phyloP scores from a whole-genome alignment of 108 stramenopile genomes.

The Pseudonitzschia multistriata region DNA sequence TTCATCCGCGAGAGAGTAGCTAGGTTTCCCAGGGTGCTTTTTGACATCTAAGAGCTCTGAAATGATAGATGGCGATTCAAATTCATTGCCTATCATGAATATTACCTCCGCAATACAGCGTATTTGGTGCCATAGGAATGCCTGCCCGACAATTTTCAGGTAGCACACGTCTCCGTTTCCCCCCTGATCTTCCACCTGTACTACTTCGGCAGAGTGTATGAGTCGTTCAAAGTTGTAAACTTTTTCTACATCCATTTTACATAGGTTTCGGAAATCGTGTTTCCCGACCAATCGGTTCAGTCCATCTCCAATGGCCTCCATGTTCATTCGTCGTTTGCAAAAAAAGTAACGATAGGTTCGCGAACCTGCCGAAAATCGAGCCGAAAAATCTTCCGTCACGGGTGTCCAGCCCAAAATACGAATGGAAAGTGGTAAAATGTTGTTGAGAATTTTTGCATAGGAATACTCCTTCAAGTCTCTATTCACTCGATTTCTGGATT shows the following conservation, averaged over 20 bases:
- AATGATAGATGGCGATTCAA: constrained; percentile 81
- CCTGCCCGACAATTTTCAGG: constrained; percentile 87
- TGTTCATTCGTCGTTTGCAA: constrained; percentile 57
- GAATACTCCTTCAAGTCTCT: constrained; percentile 76
- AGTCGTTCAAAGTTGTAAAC: constrained; percentile 88
- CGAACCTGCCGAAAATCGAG: constrained; percentile 83
- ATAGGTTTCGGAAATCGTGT: constrained; percentile 98
- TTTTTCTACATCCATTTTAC: constrained; percentile 96
- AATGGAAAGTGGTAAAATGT: constrained; percentile 86
- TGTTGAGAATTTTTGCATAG: constrained; percentile 93
- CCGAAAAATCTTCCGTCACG: constrained; percentile 88
- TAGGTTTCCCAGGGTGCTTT: constrained; percentile 88
- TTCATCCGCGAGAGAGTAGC: constrained; percentile 90
- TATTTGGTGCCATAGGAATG: constrained; percentile 99
- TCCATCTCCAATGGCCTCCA: constrained; percentile 71
- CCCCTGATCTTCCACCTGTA: constrained; percentile 31
- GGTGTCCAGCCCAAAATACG: constrained; percentile 94
- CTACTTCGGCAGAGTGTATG: constrained; percentile 58
- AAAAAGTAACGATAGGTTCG: constrained; percentile 97
- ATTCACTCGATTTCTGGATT: constrained; percentile 14
- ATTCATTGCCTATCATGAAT: constrained; percentile 86
- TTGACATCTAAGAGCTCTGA: constrained; percentile 80
- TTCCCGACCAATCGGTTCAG: constrained; percentile 76
- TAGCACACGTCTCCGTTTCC: constrained; percentile 50
- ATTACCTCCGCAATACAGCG: constrained; percentile 93